phyloP scores from a whole-genome alignment of 805 yeast species.

The Saturnispora hagleri region DNA sequence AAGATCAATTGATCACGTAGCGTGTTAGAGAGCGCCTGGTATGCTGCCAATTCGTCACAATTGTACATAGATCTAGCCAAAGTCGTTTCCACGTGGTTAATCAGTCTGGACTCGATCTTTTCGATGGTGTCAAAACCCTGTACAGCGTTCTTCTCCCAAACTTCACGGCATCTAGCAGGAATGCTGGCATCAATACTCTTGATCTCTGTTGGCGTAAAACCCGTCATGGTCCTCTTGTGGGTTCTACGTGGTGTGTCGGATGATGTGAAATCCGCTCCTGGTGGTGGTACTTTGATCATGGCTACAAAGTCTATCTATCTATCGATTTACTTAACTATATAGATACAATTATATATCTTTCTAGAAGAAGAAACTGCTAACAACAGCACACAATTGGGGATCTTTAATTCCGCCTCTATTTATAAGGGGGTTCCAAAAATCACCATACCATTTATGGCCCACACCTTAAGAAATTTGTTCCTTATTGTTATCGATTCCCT shows the following conservation, averaged over 20 bases:
- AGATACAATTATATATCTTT: neutral
- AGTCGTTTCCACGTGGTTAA: constrained; percentile 82
- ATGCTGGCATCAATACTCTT: constrained; percentile 72
- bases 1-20: constrained; percentile 71
- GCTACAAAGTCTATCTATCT: neutral
- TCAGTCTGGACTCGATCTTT: constrained; percentile 58
- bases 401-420: neutral
- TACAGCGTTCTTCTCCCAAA: constrained; percentile 67
- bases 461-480: neutral
- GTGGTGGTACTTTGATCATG: constrained; percentile 2
- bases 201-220: constrained; percentile 85
- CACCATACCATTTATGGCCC: neutral
- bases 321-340: neutral
- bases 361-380: neutral
- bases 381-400: neutral
- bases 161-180: constrained; percentile 66
- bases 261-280: constrained; percentile 5
- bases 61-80: constrained; percentile 88
- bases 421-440: neutral
- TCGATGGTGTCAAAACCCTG: constrained; percentile 40
- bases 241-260: constrained; percentile 14
- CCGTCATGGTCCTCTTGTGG: constrained; percentile 74
- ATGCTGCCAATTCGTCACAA: constrained; percentile 87
- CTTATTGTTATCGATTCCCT: neutral
- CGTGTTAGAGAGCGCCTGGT: constrained; percentile 76